Evolutionary conservation across 2,329 filamentous ascomycete species (phyloP), one percentile per base, ranked within the genome.

Genomic region (Curvularia lunata): DNA sequence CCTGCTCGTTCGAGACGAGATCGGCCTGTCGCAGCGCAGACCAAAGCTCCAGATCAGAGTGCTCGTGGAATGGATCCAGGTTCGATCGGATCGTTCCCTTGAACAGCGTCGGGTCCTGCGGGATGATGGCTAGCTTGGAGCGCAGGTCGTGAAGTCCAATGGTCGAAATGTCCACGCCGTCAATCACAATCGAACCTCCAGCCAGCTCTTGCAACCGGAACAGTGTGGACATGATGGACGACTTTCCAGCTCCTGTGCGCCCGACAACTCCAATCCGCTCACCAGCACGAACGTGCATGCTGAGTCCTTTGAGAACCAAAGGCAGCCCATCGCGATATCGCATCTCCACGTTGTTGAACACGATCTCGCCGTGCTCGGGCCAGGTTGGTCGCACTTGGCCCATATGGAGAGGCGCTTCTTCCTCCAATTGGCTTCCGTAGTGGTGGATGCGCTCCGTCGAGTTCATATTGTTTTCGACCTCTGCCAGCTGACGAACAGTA

Each of bases 401-500:
- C 32, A 91, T 88, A 68, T 93, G 90, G 1, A 93, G 82, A 0
- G 93, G 91, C 0, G 94, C 91, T 76, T 98, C 95, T 73, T 97
- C 90, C 62, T 96, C 92, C 4, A 99, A 85, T 66, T 91, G 79
- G 0, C 86, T 91, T 53, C 91, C 93, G 74, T 98, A 98, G 80
- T 96, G 92, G 74, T 92, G 88, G 32, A 98, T 83, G 48, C 95
- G 89, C 78, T 98, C 94, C 0, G 96, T 95, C 0, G 93, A 89
- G 75, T 97, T 98, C 94, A 98, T 98, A 72, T 93, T 92, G 78
- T 97, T 98, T 77, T 98, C 94, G 8, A 98, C 92, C 76, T 97
- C 94, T 25, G 94, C 94, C 7, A 97, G 83, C 77, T 98, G 94
- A 18, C 95, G 87, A 18, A 98, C 91, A 0, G 92, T 94, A 77